Base-by-base conservation (phyloP, 192 early-diverging fungal genomes). In the Podila clonocystis region DNA sequence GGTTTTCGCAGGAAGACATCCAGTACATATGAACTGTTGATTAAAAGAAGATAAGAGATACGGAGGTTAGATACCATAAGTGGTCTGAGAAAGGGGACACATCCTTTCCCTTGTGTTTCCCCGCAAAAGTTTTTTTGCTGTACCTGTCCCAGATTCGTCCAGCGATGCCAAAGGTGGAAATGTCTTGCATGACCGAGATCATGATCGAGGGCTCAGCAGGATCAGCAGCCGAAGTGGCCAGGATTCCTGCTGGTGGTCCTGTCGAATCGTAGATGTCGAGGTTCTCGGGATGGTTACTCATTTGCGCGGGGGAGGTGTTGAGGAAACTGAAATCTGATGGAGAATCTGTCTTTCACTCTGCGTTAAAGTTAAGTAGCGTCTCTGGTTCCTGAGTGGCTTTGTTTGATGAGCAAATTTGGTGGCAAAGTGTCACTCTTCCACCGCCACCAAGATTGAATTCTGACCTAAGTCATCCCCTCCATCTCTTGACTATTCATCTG, bases 61-160 rank as follows among this genome's bases (percentile, higher is more conserved):
- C 9, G 50, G 22, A 60, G 20, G 24, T n/a, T 19, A 24, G 31
- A 34, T 26, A 33, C 61, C 49, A 22, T 34, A 19, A 17, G 17
- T 9, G 22, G 20, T 15, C n/a, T 1, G n/a, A 22, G n/a, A 55
- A 36, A 12, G 34, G n/a, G 36, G 50, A 36, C 2, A 33, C 30
- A 41, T 3, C 3, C 22, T n/a, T n/a, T n/a, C 7, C n/a, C 9
- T 11, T 30, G n/a, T 57, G 28, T 61, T 64, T 50, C 20, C 17
- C 17, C 31, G 17, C 2, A 36, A 34, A 36, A 34, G 70, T 0
- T 63, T 9, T 50, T 3, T 24, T 61, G 0, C 8, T 12, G 13
- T 76, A 88, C 87, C 85, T 86, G 31, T 88, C 70, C 87, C 87
- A 88, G 62, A 88, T 84, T 28, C 83, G 84, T 31, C 87, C 87